These are phyloP conservation scores for Syzygium malaccense DNA, from an alignment of 441 rosid genomes.

Conservation along the genomic window DNA sequence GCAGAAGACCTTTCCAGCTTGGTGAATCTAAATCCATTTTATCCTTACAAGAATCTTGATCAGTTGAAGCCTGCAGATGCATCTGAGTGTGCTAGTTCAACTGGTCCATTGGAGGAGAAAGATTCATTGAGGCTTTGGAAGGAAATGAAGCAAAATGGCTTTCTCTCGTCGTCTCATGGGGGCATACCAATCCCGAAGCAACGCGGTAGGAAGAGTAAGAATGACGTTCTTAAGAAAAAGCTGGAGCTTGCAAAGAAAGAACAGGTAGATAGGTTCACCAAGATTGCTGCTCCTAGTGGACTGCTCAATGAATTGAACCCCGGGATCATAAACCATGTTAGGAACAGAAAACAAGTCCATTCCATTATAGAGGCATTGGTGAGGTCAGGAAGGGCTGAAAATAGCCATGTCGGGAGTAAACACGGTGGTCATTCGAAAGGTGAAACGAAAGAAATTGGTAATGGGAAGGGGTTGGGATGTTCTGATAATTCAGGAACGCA, in stretches of 20 bases:
- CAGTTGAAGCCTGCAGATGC: constrained; percentile 27
- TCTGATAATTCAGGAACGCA: constrained; percentile 20
- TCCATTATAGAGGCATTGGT: constrained; percentile 81
- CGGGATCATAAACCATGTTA: constrained; percentile 82
- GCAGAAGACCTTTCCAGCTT: constrained; percentile 47
- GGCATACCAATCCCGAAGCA: constrained; percentile 72
- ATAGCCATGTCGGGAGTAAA: constrained; percentile 15
- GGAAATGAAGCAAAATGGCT: constrained; percentile 92
- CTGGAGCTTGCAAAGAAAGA: constrained; percentile 73
- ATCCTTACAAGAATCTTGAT: constrained; percentile 21
- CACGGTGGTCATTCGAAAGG: constrained; percentile 25
- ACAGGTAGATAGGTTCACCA: constrained; percentile 69
- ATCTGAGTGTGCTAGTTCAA: constrained; percentile 59
- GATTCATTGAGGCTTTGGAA: constrained; percentile 72
- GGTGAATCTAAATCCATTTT: constrained; percentile 24
- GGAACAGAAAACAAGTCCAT: constrained; percentile 82
- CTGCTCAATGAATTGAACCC: constrained; percentile 82
- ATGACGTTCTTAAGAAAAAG: constrained; percentile 47
- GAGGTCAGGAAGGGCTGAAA: constrained; percentile 41
- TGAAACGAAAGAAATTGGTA: constrained; percentile 14
- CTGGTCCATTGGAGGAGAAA: constrained; percentile 42
- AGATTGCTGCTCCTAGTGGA: constrained; percentile 87
- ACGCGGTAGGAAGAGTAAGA: constrained; percentile 55
- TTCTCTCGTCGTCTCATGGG: constrained; percentile 47
- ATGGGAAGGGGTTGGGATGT: constrained; percentile 11